Evolutionary conservation across 129 eudicot species (phyloP), one percentile per base, ranked within the genome.

Genomic region (Calendula officinalis): DNA sequence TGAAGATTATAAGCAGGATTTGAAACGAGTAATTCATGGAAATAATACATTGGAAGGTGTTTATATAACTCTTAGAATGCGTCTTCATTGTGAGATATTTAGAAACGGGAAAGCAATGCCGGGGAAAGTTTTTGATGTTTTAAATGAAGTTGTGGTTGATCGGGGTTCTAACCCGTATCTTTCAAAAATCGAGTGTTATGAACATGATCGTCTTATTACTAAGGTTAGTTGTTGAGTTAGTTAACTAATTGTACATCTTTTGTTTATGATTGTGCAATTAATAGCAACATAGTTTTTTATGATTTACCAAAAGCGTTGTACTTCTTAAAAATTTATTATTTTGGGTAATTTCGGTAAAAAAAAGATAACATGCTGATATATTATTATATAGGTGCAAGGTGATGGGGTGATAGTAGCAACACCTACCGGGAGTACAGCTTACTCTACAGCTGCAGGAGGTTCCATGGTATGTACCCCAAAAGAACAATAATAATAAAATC

Each of bases 401-500:
- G 99, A 92, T 76, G 99, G 99, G 67, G 96, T 92, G 68, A 92
- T 92, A 54, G 84, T 92, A 44, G 99, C 99, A 39, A 92, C 99
- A 60, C 99, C 99, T 36, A 92, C 99, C 7, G 99, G 99, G 66
- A 92, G 99, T 74, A 92, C 99, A 36, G 99, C 99, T 81, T 92
- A 92, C 71, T 88, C 99, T 68, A 92, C 99, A 60, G 87, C 99
- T n/a, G 99, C 99, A 41, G 99, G 99, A 75, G 99, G 99, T 70
- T 92, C 99, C 36, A 88, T 92, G 99, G 99, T 92, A 80, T n/a
- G n/a, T n/a, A n/a, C n/a, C n/a, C n/a, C n/a, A 22, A 22, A 22
- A 22, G 2, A 22, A 22, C 1, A 22, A 22, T 22, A 22, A 22
- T 22, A 22, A 22, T 22, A 22, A n/a, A n/a, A n/a, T n/a, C n/a